Evolutionary conservation across 2,329 filamentous ascomycete species (phyloP), one percentile per base, ranked within the genome.

Genomic region (Exophiala sp.): DNA sequence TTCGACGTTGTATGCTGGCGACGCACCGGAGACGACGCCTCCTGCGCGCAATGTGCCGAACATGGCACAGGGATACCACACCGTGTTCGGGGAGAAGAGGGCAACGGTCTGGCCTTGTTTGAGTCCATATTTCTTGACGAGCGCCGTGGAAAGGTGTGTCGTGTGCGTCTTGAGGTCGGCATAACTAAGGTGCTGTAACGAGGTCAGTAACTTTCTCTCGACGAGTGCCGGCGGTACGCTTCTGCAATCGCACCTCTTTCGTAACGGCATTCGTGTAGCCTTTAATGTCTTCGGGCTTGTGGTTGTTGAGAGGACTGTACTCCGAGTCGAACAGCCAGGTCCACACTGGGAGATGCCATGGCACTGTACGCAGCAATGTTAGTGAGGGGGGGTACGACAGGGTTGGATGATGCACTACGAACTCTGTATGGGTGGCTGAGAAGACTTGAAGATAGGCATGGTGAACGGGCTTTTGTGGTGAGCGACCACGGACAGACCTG

Each of bases 31-130:
- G 1, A 86, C 79, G 34, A 81, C 75, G 8, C 79, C 83, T 59
- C 75, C 79, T 5, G 72, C 74, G 9, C 78, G 75, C 7, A 82
- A 70, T 1, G 78, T 77, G 0, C 78, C 77, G 52, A 82, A 76
- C 73, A 85, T 80, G n/a, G 79, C 81, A 4, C 85, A 78, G 0
- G 84, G 83, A 62, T 85, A 86, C 82, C 82, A 86, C 50, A 87
- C 79, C 9, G 80, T 83, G 62, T 87, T 87, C 16, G 78, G 78
- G 48, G 77, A 78, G 68, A 85, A 86, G 1, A 87, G 69, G 0
- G 80, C 75, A 1, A 86, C 77, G 0, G 80, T 81, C 4, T 87
- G 74, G 1, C 78, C 78, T 14, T 74, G 63, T 39, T 75, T 62
- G 29, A 87, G 71, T 2, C 76, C 78, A 69, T 82, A 80, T 11